Conservation (phyloP, 2,329 filamentous ascomycete species). For the Paraphoma chrysanthemicola region DNA sequence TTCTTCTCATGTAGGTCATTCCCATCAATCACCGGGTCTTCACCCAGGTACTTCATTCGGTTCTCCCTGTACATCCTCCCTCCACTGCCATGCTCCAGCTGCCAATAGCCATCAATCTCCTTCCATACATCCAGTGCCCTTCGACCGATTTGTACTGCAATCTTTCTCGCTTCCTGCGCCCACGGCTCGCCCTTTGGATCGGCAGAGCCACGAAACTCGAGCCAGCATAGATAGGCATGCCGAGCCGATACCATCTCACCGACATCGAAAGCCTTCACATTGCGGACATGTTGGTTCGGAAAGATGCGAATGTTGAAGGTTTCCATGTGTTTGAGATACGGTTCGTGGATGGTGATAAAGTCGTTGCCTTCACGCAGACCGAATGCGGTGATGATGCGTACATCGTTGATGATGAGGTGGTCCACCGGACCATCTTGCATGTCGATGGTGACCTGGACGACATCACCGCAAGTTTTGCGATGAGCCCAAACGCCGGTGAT, state of each 20-base stretch:
- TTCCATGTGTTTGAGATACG: slow-evolving; percentile 5
- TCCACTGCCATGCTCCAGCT: slow-evolving; percentile 14
- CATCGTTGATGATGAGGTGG: slow-evolving; percentile 19
- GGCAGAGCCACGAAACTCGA: slow-evolving; percentile 11
- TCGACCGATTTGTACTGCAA: slow-evolving; percentile 10
- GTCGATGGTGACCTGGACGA: slow-evolving; percentile 18
- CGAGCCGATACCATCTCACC: slow-evolving; percentile 18
- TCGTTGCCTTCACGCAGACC: slow-evolving; percentile 12
- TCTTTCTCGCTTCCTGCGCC: slow-evolving; percentile 9
- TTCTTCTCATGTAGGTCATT: neutral
- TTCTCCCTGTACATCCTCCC: slow-evolving; percentile 9
- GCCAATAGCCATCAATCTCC: slow-evolving; percentile 21
- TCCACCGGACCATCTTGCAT: slow-evolving; percentile 20
- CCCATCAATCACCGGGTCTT: slow-evolving; percentile 9
- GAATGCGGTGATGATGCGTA: slow-evolving; percentile 13
- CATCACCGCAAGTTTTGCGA: neutral
- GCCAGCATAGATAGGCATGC: slow-evolving; percentile 24
- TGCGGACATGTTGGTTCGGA: neutral
- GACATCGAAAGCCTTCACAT: slow-evolving; percentile 11
- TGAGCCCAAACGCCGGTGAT: slow-evolving; percentile 15
- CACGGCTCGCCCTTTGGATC: slow-evolving; percentile 13
- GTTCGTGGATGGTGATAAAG: neutral
- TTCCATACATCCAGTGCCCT: slow-evolving; percentile 14
- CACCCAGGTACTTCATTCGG: slow-evolving; percentile 11
- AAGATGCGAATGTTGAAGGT: slow-evolving; percentile 15